Evolutionary conservation across 495 filamentous ascomycete species (phyloP), one percentile per base, ranked within the genome.

Genomic region (Annulohypoxylon nitens): DNA sequence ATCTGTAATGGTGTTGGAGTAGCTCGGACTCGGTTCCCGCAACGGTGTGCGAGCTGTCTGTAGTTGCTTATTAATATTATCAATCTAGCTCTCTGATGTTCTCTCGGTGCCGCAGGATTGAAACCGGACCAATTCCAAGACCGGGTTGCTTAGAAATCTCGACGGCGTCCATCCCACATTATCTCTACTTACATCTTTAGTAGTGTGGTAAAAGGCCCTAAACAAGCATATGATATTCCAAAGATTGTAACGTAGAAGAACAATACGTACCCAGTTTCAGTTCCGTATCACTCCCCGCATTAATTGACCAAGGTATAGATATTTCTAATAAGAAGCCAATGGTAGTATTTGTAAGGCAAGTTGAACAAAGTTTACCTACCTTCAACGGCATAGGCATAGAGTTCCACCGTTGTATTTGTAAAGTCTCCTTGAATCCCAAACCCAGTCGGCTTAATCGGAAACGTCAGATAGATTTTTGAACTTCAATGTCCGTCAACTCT

Each of bases 111-210:
- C 10, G 26, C 51, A 55, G 0, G 5, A 37, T 20, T 12, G 53
- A 37, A 37, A 37, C 37, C 45, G 57, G 65, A 54, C 23, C 48
- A 69, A 68, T 54, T 30, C n/a, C 51, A 54, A 68, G 45, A 41
- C 65, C 65, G 65, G 45, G 53, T 10, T 68, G 64, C 64, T 73
- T 73, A 73, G 60, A 73, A 73, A 73, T 73, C 45, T 5, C 11
- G n/a, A 59, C 36, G 37, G 18, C 26, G 16, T 47, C 25, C 11
- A 36, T n/a, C 12, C 9, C 10, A 26, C 30, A 30, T 30, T 30
- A 1, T 30, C 30, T 30, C 30, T 30, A 30, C 30, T 6, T 30
- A 6, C 30, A 30, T 30, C 30, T 30, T 0, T 30, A 30, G 5
- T 30, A 30, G 3, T 30, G 30, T 30, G 30, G 30, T 23, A 30